Percentiles rank a stretch among this genome's conserved stretches.
Evolutionary conservation across 2,329 filamentous ascomycete genomes (phyloP).

Genomic region (Rutstroemia sp.): DNA sequence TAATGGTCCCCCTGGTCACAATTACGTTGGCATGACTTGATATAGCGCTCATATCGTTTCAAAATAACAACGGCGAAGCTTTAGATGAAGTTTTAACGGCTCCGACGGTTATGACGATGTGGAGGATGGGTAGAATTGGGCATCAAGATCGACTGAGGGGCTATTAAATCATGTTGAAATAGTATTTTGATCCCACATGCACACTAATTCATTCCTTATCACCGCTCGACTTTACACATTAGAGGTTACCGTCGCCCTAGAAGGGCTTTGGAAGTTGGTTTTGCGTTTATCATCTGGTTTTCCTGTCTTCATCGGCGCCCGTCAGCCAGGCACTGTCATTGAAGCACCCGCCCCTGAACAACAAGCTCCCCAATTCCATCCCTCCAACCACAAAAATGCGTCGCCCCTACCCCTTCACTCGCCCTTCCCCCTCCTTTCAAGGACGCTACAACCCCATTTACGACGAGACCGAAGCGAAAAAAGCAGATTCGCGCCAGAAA

Average conservation of each 20-base stretch:
- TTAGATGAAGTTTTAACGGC: neutral
- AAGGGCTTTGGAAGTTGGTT: neutral
- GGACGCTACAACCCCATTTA: slow-evolving; percentile 4
- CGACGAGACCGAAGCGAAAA: neutral
- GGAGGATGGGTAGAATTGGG: neutral
- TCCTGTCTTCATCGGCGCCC: too few species aligned
- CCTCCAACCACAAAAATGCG: neutral
- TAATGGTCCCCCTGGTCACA: neutral
- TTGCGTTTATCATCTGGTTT: neutral
- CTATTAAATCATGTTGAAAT: too few species aligned
- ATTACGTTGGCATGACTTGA: slow-evolving; percentile 3
- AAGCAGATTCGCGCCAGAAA: neutral
- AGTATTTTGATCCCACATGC: too few species aligned
- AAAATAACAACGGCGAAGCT: neutral
- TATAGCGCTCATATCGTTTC: slow-evolving; percentile 1
- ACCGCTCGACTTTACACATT: neutral
- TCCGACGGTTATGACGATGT: neutral
- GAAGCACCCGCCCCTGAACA: neutral
- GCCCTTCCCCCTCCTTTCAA: neutral
- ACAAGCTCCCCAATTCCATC: neutral
- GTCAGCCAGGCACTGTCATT: neutral
- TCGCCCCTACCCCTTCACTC: neutral
- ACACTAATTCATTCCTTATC: neutral
- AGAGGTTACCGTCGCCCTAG: neutral
- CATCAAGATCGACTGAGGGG: neutral